Evolutionary conservation across 2,329 filamentous ascomycete genomes (phyloP), one percentile per base, ranked within the genome.

Genomic region (Madurella fahalii): DNA sequence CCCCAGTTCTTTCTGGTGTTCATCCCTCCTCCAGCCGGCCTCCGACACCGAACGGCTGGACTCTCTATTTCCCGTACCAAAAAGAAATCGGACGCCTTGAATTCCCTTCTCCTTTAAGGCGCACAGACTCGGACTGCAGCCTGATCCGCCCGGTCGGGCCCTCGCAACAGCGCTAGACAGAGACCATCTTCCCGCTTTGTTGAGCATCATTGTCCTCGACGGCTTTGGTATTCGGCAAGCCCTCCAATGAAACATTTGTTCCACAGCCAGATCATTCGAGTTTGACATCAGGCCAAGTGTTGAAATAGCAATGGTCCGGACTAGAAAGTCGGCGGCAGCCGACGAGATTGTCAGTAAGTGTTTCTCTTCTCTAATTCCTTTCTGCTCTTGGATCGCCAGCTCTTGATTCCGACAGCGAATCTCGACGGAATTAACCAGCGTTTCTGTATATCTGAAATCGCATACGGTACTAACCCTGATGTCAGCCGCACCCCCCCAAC

Each of bases 321-420:
- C 60, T 9, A 62, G 60, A 47, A 52, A 57, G 17, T 63, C 61
- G 48, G 60, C 57, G 4, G 61, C 60, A 18, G 57, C 54, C 41
- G 57, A 52, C 12, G 51, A 54, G 30, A 42, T 52, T 53, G 44
- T 46, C 39, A 56, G 61, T 61, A 58, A 56, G 61, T 58, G 12
- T 16, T n/a, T 17, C 12, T 49, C 41, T 37, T 17, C 9, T 32
- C 15, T 9, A 11, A 31, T 16, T 51, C 18, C 17, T 34, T 13
- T 46, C 2, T 9, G 13, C 11, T 32, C 12, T 25, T 42, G 18
- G 25, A 9, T 11, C 34, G 11, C 34, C 34, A 11, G 34, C 9
- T 11, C 34, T 11, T 37, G 9, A 37, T 3, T 37, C 34, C 4
- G 34, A 9, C 34, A 4, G 9, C 7, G 25, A 25, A 25, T 25